Base-by-base conservation (phyloP, 2,329 filamentous ascomycete species). In the Iodosphaeria phyllophila region DNA sequence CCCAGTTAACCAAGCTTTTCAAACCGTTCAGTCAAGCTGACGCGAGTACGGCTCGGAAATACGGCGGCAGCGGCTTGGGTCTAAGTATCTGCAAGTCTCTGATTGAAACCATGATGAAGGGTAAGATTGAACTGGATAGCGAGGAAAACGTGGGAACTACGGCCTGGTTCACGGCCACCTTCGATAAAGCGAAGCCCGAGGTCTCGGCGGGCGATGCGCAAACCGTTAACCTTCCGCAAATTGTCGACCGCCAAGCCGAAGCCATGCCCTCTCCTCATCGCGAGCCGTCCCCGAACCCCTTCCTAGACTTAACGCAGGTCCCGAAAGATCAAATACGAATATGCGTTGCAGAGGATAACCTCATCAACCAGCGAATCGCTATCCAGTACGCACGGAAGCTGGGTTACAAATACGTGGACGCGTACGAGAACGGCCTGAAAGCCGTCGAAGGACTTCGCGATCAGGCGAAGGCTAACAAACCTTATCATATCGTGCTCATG, bases 21-120 rank as follows among this genome's bases (percentile, higher is more conserved):
- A 68, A 82, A 37, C 84, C 84, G 0, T 93, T 93, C 43, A 86
- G 78, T 28, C 84, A 93, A 49, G 84, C 86, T 2, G 84, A 93
- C 48, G 77, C 75, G 23, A 89, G 79, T 37, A 92, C 83, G 3
- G 82, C 83, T 27, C 64, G 84, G 26, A 89, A 83, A 42, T 93
- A 92, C 38, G 84, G 84, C 20, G 84, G 84, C 21, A 92, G 82
- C 36, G 84, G 84, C 13, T 68, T 93, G 3, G 84, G 84, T 2
- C 60, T 93, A 21, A 91, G 79, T 41, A 93, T 93, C 35, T 92
- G 84, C 63, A 92, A 92, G 50, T 84, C 79, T 1, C 70, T 93
- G 21, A 83, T 93, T 32, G 79, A 92, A 51, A 80, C 78, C 12
- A 84, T 92, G 50, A 84, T 93, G 66, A 72, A 79, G 32, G 84